Conservation (phyloP, 805 yeast genomes). For the Schizosaccharomyces octosporus region DNA sequence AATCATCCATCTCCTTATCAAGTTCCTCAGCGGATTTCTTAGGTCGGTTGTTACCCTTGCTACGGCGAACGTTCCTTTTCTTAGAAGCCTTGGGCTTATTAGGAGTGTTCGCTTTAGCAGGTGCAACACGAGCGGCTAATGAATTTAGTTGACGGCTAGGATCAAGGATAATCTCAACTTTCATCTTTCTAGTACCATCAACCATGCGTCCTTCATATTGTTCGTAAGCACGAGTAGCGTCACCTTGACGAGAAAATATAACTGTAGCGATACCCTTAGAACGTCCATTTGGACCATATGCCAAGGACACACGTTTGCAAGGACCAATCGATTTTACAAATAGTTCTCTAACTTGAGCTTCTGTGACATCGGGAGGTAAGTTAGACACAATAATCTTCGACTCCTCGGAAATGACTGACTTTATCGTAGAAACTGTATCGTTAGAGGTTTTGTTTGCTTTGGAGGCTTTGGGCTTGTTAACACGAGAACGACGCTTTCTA, state of each 20-base stretch:
- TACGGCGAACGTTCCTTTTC: constrained; percentile 8
- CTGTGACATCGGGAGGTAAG: constrained; percentile 18
- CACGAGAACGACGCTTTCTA: constrained; percentile 9
- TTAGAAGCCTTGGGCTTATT: constrained; percentile 4
- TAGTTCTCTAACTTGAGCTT: constrained; percentile 35
- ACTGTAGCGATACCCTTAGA: constrained; percentile 83
- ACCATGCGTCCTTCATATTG: constrained; percentile 82
- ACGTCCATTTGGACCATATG: constrained; percentile 69
- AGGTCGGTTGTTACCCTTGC: constrained; percentile 16
- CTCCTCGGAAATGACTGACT: constrained; percentile 21
- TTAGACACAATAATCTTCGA: constrained; percentile 69
- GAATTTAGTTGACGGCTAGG: constrained; percentile 32
- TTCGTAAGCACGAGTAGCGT: constrained; percentile 56
- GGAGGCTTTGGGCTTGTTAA: constrained; percentile 6
- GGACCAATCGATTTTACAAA: constrained; percentile 74
- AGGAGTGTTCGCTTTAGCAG: constrained; percentile 4
- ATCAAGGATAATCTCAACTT: constrained; percentile 60
- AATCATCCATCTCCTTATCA: constrained; percentile 95
- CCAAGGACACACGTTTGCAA: constrained; percentile 40
- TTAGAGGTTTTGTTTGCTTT: constrained; percentile 13
- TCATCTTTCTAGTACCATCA: constrained; percentile 58
- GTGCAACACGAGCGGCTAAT: constrained; percentile 31
- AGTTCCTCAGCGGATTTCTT: constrained; percentile 73
- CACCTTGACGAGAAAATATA: constrained; percentile 39
- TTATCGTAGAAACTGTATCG: constrained; percentile 15